phyloP scores from a whole-genome alignment of 176 grass and related monocot genomes.

The Eragrostis curvula region DNA sequence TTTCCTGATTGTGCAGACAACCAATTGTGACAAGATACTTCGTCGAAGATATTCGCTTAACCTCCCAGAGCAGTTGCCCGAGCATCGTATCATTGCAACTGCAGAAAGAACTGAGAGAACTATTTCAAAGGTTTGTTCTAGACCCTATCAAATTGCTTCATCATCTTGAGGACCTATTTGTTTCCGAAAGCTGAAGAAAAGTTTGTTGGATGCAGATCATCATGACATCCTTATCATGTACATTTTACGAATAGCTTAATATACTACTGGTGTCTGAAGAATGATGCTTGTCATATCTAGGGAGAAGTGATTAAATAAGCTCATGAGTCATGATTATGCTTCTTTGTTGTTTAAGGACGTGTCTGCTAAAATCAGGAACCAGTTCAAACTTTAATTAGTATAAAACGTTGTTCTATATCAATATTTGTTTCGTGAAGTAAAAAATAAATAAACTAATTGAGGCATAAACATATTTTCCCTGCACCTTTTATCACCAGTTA shows the following conservation, averaged over 20 bases:
- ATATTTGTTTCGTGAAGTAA: not conserved
- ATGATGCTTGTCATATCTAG: slow-evolving; percentile 55
- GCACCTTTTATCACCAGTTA: not conserved
- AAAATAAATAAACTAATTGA: slow-evolving; percentile 2
- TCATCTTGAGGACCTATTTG: slow-evolving; percentile 39
- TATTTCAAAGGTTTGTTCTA: slow-evolving; percentile 56
- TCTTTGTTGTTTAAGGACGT: not conserved
- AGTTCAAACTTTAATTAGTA: slow-evolving; percentile 32
- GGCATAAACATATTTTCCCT: not conserved
- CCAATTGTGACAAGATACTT: slow-evolving; percentile 40
- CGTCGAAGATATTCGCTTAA: slow-evolving; percentile 46
- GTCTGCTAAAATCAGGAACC: slow-evolving; percentile 5
- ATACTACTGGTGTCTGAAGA: slow-evolving; percentile 38
- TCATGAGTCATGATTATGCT: slow-evolving; percentile 38
- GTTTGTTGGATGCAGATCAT: slow-evolving; percentile 37
- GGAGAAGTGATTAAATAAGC: slow-evolving; percentile 41
- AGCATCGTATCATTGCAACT: slow-evolving; percentile 9
- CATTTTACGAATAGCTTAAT: slow-evolving; percentile 32
- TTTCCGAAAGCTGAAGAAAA: slow-evolving; percentile 51
- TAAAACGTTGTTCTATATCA: not conserved
- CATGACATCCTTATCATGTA: slow-evolving; percentile 37
- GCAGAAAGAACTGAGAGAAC: slow-evolving; percentile 38
- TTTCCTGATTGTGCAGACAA: slow-evolving; percentile 34
- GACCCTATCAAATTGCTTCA: slow-evolving; percentile 24
- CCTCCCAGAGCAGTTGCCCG: slow-evolving; percentile 38